Conservation (phyloP, 2,329 filamentous ascomycete genomes). For the Phaeoacremonium minimum region DNA sequence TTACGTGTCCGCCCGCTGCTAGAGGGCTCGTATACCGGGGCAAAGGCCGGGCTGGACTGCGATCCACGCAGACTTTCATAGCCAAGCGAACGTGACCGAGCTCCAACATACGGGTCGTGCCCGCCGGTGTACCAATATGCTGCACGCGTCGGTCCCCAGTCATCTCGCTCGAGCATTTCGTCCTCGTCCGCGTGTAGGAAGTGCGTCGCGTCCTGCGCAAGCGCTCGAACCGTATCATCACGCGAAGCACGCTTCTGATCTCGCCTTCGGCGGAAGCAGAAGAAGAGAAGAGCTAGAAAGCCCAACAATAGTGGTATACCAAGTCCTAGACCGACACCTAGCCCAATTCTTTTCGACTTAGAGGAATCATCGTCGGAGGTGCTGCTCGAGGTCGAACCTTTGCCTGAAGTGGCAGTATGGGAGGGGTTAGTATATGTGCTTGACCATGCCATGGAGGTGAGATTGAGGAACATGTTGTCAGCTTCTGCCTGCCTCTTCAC, state of each 20-base stretch:
- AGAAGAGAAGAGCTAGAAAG: slow-evolving; percentile 31
- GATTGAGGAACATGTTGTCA: slow-evolving; percentile 45
- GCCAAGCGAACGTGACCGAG: slow-evolving; percentile 30
- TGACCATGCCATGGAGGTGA: slow-evolving; percentile 52
- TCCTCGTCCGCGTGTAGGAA: slow-evolving; percentile 36
- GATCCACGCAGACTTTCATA: slow-evolving; percentile 43
- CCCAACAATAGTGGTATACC: slow-evolving; percentile 50
- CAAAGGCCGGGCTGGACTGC: slow-evolving; percentile 17
- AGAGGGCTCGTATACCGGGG: slow-evolving; percentile 14
- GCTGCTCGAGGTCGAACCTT: background rate
- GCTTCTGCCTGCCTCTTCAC: slow-evolving; percentile 25
- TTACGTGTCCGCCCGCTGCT: slow-evolving; percentile 5
- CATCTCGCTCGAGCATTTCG: slow-evolving; percentile 40
- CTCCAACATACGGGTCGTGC: slow-evolving; percentile 31
- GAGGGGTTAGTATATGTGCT: slow-evolving; percentile 44
- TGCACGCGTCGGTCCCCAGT: slow-evolving; percentile 19
- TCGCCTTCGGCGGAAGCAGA: slow-evolving; percentile 46
- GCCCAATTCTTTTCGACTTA: slow-evolving; percentile 43
- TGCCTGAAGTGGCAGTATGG: slow-evolving; percentile 2
- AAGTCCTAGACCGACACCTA: slow-evolving; percentile 63
- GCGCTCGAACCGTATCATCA: slow-evolving; percentile 41
- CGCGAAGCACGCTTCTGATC: slow-evolving; percentile 25
- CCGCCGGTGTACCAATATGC: slow-evolving; percentile 41
- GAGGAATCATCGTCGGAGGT: slow-evolving; percentile 8
- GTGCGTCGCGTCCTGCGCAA: slow-evolving; percentile 44